These are phyloP conservation scores for Pythium dissotocum DNA, from an alignment of 352 stramenopile genomes.

Conservation along the genomic window DNA sequence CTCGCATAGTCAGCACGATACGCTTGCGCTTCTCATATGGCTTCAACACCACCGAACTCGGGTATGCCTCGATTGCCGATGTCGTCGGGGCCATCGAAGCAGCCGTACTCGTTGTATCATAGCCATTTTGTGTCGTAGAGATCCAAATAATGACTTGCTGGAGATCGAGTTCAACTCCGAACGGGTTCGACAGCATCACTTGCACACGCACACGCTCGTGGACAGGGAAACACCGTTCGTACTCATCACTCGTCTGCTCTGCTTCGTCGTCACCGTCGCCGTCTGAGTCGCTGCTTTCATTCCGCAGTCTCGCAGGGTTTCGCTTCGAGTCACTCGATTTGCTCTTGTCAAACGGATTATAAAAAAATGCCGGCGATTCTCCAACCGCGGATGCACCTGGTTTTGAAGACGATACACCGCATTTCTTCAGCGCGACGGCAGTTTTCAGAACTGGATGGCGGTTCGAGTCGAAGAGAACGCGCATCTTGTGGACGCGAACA, in stretches of 20 bases:
- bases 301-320: slow-evolving; percentile 10
- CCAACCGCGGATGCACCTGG: background rate
- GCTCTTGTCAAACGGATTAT: slow-evolving; percentile 39
- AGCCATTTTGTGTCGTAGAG: background rate
- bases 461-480: slow-evolving; percentile 21
- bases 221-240: slow-evolving; percentile 50
- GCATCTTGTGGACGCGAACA: slow-evolving; percentile 55
- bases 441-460: slow-evolving; percentile 44
- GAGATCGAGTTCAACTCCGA: slow-evolving; percentile 59
- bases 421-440: slow-evolving; percentile 37
- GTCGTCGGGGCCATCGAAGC: background rate
- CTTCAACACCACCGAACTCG: slow-evolving; percentile 44
- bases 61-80: slow-evolving; percentile 52
- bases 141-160: slow-evolving; percentile 67
- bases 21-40: slow-evolving; percentile 56
- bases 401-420: slow-evolving; percentile 25
- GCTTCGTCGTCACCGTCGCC: slow-evolving; percentile 21
- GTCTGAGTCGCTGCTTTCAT: slow-evolving; percentile 16
- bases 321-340: background rate
- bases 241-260: slow-evolving; percentile 10
- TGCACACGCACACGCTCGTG: slow-evolving; percentile 61
- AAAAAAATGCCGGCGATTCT: slow-evolving; percentile 31
- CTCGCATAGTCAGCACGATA: slow-evolving; percentile 50
- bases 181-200: slow-evolving; percentile 65
- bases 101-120: background rate